Base-by-base conservation (phyloP, 768 basidiomycete genomes). In the Hypholoma sublateritium region DNA sequence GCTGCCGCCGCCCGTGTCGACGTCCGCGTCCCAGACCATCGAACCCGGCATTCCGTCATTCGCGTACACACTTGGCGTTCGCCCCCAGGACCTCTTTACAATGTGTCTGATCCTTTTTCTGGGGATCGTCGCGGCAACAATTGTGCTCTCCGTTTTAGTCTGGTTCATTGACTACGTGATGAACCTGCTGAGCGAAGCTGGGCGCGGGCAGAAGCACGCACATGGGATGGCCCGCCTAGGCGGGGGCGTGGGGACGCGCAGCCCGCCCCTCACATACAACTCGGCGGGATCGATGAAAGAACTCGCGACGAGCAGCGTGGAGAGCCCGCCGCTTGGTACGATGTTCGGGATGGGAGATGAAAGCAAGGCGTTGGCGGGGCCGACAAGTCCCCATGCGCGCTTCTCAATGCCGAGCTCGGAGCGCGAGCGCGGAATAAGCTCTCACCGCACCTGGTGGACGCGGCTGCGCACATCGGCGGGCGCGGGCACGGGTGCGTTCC, bases 51-150 rank as follows among this genome's bases (percentile, higher is more conserved):
- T 99, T 44, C 76, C 84, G 14, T 87, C 90, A 2, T 95, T 95
- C 68, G 91, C 95, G 1, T 88, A 87, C 66, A 81, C 91, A 12
- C 74, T 96, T 41, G 97, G 96, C 28, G 67, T 98, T 4, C 84
- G 85, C 12, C 89, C 91, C 1, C 79, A 86, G 65, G 90, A 97
- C 66, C 78, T 95, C 46, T 93, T 97, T 65, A 82, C 82, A 19
- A 86, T 88, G 50, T 94, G 91, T 69, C 74, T 95, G n/a, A 75
- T 84, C 37, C 73, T 98, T 52, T 96, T 97, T 75, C 81, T 97
- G 49, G 79, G 82, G 17, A 87, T 97, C 61, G 72, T 90, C 28
- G 91, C 83, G 1, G 87, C 77, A 9, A 84, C 87, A n/a, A 81
- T 92, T 60, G 73, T 80, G 16, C 65, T 93, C 51, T 91, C 91